Conservation (phyloP, 441 rosid genomes). For the Populus hybrid region DNA sequence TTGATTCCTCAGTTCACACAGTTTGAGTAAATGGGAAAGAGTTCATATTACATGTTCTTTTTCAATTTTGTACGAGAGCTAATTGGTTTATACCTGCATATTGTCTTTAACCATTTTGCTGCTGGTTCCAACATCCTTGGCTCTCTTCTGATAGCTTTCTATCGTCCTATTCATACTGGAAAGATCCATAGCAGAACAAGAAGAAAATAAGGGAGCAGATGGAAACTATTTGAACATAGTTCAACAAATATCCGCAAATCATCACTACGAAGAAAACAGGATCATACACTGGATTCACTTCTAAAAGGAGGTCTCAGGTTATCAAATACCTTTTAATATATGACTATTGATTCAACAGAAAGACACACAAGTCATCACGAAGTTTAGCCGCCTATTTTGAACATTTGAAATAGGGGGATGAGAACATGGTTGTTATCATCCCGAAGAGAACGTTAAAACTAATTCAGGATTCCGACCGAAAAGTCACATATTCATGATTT, state of each 20-base stretch:
- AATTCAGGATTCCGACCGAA: neutral
- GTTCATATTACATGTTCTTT: neutral
- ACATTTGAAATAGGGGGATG: neutral
- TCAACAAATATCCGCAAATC: neutral
- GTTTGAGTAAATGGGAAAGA: no score
- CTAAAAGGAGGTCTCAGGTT: neutral
- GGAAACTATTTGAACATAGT: neutral
- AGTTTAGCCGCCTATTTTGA: neutral
- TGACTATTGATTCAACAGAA: neutral
- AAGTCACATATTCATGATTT: no score
- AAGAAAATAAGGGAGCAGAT: no score
- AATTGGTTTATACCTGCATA: constrained; percentile 37
- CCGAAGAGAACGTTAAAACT: neutral
- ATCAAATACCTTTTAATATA: no score
- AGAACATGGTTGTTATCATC: neutral
- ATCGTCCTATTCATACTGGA: constrained; percentile 56
- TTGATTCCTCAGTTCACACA: no score
- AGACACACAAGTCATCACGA: neutral
- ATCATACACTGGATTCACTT: neutral
- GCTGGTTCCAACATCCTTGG: constrained; percentile 43
- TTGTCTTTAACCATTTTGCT: constrained; percentile 21
- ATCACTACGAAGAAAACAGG: neutral
- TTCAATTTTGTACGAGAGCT: neutral
- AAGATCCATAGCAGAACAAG: neutral
- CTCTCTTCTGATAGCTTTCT: constrained; percentile 66